These are phyloP conservation scores for Ramaria rubella DNA, from an alignment of 768 basidiomycete genomes.

Conservation along the genomic window DNA sequence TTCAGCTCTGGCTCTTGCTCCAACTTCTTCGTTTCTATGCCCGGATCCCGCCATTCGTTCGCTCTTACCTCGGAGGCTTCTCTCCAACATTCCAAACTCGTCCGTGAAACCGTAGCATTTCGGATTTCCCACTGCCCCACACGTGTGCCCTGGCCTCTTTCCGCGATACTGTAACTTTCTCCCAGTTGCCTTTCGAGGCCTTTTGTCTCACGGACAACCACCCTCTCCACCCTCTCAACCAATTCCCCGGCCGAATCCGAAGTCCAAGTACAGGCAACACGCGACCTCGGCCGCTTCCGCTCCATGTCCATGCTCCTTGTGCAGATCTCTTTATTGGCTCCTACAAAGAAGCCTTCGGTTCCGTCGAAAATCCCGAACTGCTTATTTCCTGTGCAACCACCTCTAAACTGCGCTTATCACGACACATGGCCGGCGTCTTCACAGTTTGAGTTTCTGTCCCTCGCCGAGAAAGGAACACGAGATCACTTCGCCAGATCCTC, in stretches of 20 bases:
- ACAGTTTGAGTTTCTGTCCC: neutral
- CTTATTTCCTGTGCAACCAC: neutral
- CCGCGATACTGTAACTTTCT: conserved; percentile 7
- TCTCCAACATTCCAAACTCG: neutral
- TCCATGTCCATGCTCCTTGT: neutral
- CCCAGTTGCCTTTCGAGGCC: conserved; percentile 3
- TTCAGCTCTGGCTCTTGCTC: neutral
- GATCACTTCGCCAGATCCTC: no score
- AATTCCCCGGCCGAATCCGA: conserved; percentile 1
- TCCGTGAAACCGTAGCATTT: neutral
- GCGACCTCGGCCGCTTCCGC: neutral
- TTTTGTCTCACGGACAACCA: conserved; percentile 4
- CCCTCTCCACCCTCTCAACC: neutral
- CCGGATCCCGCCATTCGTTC: neutral
- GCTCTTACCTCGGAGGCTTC: conserved; percentile 1
- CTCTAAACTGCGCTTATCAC: neutral
- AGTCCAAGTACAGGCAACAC: neutral
- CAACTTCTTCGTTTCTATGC: neutral
- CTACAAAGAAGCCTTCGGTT: neutral
- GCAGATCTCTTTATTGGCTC: neutral
- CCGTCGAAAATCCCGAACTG: neutral
- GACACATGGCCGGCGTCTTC: neutral
- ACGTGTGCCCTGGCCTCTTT: neutral
- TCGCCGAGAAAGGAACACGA: no score
- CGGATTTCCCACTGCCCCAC: conserved; percentile 5